Conservation (phyloP, 495 filamentous ascomycete species). For the Penicillium coprophilum region DNA sequence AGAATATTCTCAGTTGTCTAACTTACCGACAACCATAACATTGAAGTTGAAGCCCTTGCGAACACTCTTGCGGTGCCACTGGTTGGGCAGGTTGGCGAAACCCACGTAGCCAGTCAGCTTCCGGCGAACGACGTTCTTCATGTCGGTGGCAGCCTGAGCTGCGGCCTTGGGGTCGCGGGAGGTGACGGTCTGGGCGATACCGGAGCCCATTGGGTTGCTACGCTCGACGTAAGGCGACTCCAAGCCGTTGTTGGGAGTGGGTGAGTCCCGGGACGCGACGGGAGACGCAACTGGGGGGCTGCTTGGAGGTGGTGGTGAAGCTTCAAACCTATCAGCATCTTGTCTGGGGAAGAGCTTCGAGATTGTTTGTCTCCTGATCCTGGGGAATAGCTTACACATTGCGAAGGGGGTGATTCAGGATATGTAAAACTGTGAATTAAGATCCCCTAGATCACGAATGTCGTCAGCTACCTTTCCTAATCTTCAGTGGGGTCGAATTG, state of each 20-base stretch:
- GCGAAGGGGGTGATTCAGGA: conserved; percentile 25
- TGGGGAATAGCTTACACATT: conserved; percentile 45
- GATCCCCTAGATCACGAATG: conserved; percentile 31
- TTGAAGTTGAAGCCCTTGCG: conserved; percentile 99
- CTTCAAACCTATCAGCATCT: conserved; percentile 37
- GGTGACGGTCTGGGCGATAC: conserved; percentile 64
- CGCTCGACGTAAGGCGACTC: conserved; percentile 59
- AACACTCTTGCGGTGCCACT: conserved; percentile 99
- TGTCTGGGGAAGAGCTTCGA: conserved; percentile 11
- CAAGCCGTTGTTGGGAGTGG: conserved; percentile 52
- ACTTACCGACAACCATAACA: conserved; percentile 97
- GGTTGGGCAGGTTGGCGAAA: conserved; percentile 97
- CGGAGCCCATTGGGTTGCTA: conserved; percentile 61
- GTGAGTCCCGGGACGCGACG: conserved; percentile 35
- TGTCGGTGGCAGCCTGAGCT: conserved; percentile 75
- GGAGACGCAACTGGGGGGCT: conserved; percentile 40
- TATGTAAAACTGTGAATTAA: conserved; percentile 15
- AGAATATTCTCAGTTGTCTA: conserved; percentile 29
- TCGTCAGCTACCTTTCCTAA: conserved; percentile 14
- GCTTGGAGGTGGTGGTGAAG: conserved; percentile 43
- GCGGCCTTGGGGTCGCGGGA: conserved; percentile 84
- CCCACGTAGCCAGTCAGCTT: conserved; percentile 98
- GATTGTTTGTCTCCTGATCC: conserved; percentile 15
- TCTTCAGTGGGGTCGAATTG: conserved; percentile 11
- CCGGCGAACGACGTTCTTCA: conserved; percentile 95